Conservation (phyloP, 2,329 filamentous ascomycete species). For the Byssothecium circinans region DNA sequence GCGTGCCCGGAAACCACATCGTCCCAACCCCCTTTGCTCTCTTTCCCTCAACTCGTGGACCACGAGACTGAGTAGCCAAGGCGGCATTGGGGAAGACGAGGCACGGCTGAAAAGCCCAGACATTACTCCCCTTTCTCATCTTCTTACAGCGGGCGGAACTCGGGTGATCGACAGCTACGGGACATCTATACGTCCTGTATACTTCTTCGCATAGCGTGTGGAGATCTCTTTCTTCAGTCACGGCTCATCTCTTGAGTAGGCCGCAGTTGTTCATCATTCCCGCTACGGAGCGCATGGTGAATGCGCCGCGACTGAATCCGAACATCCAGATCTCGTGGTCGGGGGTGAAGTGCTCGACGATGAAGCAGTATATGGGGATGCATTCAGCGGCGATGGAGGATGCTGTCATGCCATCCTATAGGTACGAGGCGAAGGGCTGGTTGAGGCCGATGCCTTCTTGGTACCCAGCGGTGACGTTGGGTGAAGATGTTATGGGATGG, state of each 20-base stretch:
- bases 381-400: constrained; percentile 41
- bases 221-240: constrained; percentile 18
- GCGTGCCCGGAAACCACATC: constrained; percentile 42
- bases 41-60: not conserved
- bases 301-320: constrained; percentile 52
- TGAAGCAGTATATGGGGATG: constrained; percentile 39
- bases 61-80: no score
- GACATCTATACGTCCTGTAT: constrained; percentile 37
- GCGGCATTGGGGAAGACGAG: constrained; percentile 20
- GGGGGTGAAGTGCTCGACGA: constrained; percentile 36
- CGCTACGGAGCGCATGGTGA: constrained; percentile 47
- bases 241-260: constrained; percentile 29
- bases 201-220: constrained; percentile 33
- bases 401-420: constrained; percentile 42
- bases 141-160: constrained; percentile 22
- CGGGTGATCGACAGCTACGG: constrained; percentile 31
- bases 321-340: constrained; percentile 50
- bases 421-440: constrained; percentile 39
- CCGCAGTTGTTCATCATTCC: constrained; percentile 50
- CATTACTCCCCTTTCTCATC: constrained; percentile 17
- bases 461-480: constrained; percentile 36
- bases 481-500: constrained; percentile 25
- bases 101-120: constrained; percentile 41
- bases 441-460: constrained; percentile 43
- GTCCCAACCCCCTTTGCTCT: constrained; percentile 16